phyloP scores from a whole-genome alignment of 1,284 basidiomycete genomes.

The Melampsora larici-populina region DNA sequence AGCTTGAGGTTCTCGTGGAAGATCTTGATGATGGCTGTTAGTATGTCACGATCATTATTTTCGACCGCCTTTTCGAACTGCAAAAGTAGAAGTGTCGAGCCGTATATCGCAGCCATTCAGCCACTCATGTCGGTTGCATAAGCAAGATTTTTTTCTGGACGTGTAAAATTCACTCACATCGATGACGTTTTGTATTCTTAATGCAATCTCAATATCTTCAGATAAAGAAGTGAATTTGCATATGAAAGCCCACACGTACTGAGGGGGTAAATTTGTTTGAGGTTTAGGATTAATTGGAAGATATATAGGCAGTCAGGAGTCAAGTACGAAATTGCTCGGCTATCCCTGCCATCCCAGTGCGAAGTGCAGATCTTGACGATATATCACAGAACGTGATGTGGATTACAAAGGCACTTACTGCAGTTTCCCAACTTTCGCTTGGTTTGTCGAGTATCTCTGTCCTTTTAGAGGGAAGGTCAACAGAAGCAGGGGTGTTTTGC shows the following conservation, averaged over 20 bases:
- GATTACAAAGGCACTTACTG: constrained; percentile 14
- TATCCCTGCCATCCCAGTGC: background rate
- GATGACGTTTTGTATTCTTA: constrained; percentile 16
- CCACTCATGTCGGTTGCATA: background rate
- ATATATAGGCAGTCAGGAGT: constrained; percentile 3
- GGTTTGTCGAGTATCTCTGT: constrained; percentile 4
- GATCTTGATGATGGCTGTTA: constrained; percentile 19
- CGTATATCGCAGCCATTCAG: background rate
- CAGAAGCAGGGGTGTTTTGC: background rate
- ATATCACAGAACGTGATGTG: background rate
- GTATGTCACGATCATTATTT: constrained; percentile 24
- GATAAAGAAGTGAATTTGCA: constrained; percentile 34
- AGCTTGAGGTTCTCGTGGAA: constrained; percentile 42
- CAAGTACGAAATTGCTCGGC: background rate
- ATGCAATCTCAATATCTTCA: constrained; percentile 32
- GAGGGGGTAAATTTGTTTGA: background rate
- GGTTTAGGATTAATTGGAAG: background rate
- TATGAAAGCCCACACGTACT: constrained; percentile 42
- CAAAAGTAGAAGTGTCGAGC: background rate
- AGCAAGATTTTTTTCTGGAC: background rate
- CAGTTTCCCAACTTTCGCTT: constrained; percentile 40
- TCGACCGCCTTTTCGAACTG: constrained; percentile 40
- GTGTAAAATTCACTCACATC: constrained; percentile 20
- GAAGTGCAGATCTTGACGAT: background rate
- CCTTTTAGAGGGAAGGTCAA: background rate